A percentile compares a stretch with the other conserved stretches of the same genome.
These are phyloP conservation scores for Aspergillus cristatus DNA, from an alignment of 495 filamentous ascomycete species.

Conservation along the genomic window DNA sequence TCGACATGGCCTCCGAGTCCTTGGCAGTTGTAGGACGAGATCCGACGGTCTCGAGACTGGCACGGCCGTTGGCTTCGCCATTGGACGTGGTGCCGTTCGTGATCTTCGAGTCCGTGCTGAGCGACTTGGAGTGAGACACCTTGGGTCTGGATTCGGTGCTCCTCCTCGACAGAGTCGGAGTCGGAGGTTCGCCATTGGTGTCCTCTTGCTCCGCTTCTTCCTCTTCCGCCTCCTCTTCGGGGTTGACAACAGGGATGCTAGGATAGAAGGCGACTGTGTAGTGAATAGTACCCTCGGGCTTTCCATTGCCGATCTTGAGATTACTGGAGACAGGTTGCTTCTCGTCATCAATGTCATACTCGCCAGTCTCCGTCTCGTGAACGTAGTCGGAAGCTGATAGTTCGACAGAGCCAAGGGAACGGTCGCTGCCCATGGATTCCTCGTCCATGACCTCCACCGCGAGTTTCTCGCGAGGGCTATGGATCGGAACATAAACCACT, in stretches of 20 bases:
- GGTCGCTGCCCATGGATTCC: constrained; percentile 80
- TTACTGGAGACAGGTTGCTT: constrained; percentile 53
- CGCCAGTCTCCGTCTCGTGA: constrained; percentile 63
- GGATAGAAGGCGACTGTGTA: constrained; percentile 90
- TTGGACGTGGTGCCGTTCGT: constrained; percentile 11
- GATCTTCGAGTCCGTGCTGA: constrained; percentile 23
- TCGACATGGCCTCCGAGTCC: constrained; percentile 29
- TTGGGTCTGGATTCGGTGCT: constrained; percentile 26
- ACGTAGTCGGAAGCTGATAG: constrained; percentile 72
- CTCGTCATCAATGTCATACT: constrained; percentile 71
- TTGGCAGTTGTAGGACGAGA: constrained; percentile 18
- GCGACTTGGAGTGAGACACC: constrained; percentile 19
- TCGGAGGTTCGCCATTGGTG: constrained; percentile 19
- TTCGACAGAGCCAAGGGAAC: constrained; percentile 71
- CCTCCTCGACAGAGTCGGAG: constrained; percentile 19
- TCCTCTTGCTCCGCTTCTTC: constrained; percentile 41
- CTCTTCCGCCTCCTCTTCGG: constrained; percentile 76
- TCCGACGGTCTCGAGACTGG: constrained; percentile 29
- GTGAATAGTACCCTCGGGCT: constrained; percentile 68
- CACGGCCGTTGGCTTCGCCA: constrained; percentile 18
- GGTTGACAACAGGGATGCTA: constrained; percentile 75
- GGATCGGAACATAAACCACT: constrained; percentile 87
- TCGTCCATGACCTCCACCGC: constrained; percentile 93
- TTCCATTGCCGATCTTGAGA: constrained; percentile 56
- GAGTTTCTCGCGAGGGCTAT: constrained; percentile 74